A percentile compares a stretch with the other conserved stretches of the same genome.
Conservation (phyloP, 345 rosid species). For the Stellera chamaejasme region DNA sequence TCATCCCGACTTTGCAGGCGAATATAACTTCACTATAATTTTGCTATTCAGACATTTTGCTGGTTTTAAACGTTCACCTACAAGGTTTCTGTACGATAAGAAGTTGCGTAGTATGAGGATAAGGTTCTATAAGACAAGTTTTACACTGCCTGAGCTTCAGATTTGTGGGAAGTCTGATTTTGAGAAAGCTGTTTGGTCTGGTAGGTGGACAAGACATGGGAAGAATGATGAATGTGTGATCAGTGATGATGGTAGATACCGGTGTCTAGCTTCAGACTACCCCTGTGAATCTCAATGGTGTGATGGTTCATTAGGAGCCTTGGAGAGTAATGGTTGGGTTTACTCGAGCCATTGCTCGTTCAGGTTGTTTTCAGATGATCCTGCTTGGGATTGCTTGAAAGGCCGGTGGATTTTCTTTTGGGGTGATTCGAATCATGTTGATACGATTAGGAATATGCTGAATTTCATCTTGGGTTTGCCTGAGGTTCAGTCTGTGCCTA, state of each 20-base stretch:
- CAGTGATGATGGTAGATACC: slow-evolving; percentile 67
- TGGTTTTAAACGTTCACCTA: slow-evolving; percentile 66
- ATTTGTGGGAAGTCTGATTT: slow-evolving; percentile 59
- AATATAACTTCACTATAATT: slow-evolving; percentile 57
- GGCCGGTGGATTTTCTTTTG: slow-evolving; percentile 88
- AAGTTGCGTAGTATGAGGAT: slow-evolving; percentile 39
- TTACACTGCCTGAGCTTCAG: slow-evolving; percentile 37
- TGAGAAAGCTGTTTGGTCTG: slow-evolving; percentile 58
- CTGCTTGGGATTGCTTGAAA: slow-evolving; percentile 81
- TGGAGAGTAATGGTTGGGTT: slow-evolving; percentile 99
- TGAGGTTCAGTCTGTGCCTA: slow-evolving; percentile 54
- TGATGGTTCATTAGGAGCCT: slow-evolving; percentile 50
- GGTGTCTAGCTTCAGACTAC: slow-evolving; percentile 51
- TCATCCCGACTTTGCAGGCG: slow-evolving; percentile 83
- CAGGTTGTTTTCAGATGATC: slow-evolving; percentile 38
- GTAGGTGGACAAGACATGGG: slow-evolving; percentile 90
- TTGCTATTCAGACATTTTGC: slow-evolving; percentile 69
- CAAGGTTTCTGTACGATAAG: slow-evolving; percentile 48
- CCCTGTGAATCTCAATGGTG: slow-evolving; percentile 87
- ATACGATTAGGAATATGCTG: slow-evolving; percentile 78
- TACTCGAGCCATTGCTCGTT: slow-evolving; percentile 85
- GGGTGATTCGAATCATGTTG: slow-evolving; percentile 98
- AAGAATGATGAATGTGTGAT: slow-evolving; percentile 54
- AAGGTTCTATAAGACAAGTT: slow-evolving; percentile 30
- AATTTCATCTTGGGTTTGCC: slow-evolving; percentile 70